phyloP scores from a whole-genome alignment of 2,329 filamentous ascomycete species.

The Ophioceras dolichostomum region DNA sequence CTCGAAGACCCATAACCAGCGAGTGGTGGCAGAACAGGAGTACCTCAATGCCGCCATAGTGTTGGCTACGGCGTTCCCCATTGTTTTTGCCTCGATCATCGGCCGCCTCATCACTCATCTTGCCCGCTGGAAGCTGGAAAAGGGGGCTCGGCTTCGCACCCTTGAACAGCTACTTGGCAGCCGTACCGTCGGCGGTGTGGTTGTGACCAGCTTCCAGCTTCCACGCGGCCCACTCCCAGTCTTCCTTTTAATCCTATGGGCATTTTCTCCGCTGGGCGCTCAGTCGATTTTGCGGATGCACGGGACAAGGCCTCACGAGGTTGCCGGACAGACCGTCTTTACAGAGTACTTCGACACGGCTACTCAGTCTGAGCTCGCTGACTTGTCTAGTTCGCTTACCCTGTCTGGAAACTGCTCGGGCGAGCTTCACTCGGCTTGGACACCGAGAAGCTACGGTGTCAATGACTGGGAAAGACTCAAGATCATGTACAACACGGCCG shows the following conservation, averaged over 20 bases:
- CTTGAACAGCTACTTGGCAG: not conserved
- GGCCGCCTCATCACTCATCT: not conserved
- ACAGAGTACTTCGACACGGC: too few species aligned
- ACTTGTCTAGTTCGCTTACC: too few species aligned
- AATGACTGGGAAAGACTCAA: too few species aligned
- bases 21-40: too few species aligned
- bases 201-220: not conserved
- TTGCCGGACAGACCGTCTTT: too few species aligned
- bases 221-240: not conserved
- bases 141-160: not conserved
- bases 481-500: too few species aligned
- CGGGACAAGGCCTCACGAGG: not conserved
- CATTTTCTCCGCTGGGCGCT: not conserved
- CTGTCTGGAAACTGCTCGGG: too few species aligned
- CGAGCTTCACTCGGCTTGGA: too few species aligned
- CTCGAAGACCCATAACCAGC: too few species aligned
- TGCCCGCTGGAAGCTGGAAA: not conserved
- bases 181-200: constrained; percentile 1
- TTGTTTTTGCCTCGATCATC: not conserved
- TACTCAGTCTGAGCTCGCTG: too few species aligned
- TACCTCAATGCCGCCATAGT: too few species aligned
- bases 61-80: not conserved
- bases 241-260: not conserved
- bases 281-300: not conserved
- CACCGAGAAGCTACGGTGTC: too few species aligned